Conservation (phyloP, 2,329 filamentous ascomycete species). For the Exophiala alcalophila region DNA sequence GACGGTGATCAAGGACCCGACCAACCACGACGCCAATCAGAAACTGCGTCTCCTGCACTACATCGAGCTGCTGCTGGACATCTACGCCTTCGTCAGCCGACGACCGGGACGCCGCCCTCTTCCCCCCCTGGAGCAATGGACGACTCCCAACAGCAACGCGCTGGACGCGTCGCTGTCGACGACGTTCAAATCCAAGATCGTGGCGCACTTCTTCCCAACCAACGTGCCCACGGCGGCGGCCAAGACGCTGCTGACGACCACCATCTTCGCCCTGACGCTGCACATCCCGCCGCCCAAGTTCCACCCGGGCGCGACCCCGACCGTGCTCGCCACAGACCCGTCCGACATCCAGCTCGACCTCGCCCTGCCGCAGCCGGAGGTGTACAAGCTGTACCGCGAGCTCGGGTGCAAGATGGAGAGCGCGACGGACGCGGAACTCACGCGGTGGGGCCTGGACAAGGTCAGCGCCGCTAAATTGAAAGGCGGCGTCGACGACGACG, state of each 20-base stretch:
- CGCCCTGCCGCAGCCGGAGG: conserved; percentile 37
- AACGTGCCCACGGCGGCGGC: conserved; percentile 40
- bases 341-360: conserved; percentile 47
- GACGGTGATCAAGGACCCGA: conserved; percentile 38
- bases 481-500: conserved; percentile 64
- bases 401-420: conserved; percentile 45
- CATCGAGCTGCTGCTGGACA: conserved; percentile 45
- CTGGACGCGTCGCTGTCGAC: conserved; percentile 19
- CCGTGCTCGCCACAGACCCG: conserved; percentile 40
- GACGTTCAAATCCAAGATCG: conserved; percentile 40
- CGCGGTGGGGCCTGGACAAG: conserved; percentile 39
- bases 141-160: conserved; percentile 24
- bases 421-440: conserved; percentile 42
- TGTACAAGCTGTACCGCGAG: conserved; percentile 45
- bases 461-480: conserved; percentile 55
- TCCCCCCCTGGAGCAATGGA: conserved; percentile 26
- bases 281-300: conserved; percentile 45
- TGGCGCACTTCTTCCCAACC: conserved; percentile 42
- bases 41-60: conserved; percentile 45
- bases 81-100: conserved; percentile 40
- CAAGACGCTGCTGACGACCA: conserved; percentile 44
- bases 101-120: conserved; percentile 35
- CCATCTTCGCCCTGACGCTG: conserved; percentile 46
- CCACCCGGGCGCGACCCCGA: conserved; percentile 39
- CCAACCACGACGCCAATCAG: conserved; percentile 9